phyloP scores from a whole-genome alignment of 176 grass and related monocot species.

The Pontederia paniculata region DNA sequence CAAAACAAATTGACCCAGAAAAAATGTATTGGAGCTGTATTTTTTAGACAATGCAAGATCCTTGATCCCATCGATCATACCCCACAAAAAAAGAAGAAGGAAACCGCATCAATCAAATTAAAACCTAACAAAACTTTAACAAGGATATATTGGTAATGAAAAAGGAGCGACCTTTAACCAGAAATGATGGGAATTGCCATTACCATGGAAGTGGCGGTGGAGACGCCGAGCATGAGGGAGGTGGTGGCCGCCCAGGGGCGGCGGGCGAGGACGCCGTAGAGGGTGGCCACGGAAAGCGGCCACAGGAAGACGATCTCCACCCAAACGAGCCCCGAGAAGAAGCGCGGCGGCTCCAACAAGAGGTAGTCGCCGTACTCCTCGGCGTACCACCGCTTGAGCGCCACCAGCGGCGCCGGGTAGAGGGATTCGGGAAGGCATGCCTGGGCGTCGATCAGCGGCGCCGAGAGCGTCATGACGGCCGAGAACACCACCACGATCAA shows the following conservation, averaged over 20 bases:
- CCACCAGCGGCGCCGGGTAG: constrained; percentile 35
- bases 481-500: constrained; percentile 40
- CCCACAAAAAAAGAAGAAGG: too few relatives aligned
- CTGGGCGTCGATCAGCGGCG: constrained; percentile 59
- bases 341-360: constrained; percentile 34
- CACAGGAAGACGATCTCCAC: constrained; percentile 71
- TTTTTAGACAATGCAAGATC: too few relatives aligned
- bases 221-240: constrained; percentile 62
- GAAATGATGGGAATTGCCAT: neutral
- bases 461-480: constrained; percentile 25
- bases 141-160: neutral
- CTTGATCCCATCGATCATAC: too few relatives aligned
- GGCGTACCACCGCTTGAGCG: constrained; percentile 54
- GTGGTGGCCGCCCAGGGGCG: constrained; percentile 63
- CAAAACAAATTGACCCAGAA: too few relatives aligned
- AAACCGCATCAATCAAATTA: too few relatives aligned
- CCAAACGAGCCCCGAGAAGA: constrained; percentile 48
- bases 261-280: constrained; percentile 53
- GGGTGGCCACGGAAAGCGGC: constrained; percentile 56
- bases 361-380: constrained; percentile 59
- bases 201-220: constrained; percentile 69
- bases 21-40: too few relatives aligned
- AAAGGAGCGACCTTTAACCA: neutral
- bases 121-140: too few relatives aligned
- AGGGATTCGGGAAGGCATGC: constrained; percentile 22